phyloP scores from a whole-genome alignment of 164 flowering plant species.

The Vitis rotundifolia region DNA sequence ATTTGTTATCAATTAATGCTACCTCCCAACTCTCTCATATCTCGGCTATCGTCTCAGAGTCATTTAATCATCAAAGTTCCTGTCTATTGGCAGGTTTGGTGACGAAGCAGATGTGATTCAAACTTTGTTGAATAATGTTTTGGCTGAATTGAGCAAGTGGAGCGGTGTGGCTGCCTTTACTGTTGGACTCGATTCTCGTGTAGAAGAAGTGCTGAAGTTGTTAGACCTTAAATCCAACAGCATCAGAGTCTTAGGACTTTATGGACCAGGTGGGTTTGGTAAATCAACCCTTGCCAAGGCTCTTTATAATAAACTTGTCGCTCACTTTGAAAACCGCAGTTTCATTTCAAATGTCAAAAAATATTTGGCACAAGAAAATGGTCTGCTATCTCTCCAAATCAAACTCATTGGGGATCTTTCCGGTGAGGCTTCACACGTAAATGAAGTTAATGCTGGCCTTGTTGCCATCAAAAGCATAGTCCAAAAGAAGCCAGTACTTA shows the following conservation, averaged over 20 bases:
- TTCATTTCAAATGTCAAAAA: slow-evolving; percentile 43
- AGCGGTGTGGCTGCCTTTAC: slow-evolving; percentile 28
- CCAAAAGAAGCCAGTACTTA: slow-evolving; percentile 25
- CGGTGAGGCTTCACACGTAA: neutral
- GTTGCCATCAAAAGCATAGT: slow-evolving; percentile 3
- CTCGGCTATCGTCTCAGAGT: no score
- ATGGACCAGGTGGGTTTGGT: slow-evolving; percentile 54
- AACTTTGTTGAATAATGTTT: slow-evolving; percentile 28
- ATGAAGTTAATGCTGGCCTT: slow-evolving; percentile 2
- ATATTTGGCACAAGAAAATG: neutral
- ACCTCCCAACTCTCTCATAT: no score
- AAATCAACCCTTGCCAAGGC: slow-evolving; percentile 61
- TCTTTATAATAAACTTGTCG: slow-evolving; percentile 37
- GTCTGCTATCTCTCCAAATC: slow-evolving; percentile 24
- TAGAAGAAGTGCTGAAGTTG: slow-evolving; percentile 22
- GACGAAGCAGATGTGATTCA: slow-evolving; percentile 32
- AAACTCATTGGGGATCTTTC: slow-evolving; percentile 28
- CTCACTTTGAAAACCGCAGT: slow-evolving; percentile 26
- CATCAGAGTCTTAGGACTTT: slow-evolving; percentile 29
- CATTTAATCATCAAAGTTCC: no score
- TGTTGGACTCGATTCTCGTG: slow-evolving; percentile 39
- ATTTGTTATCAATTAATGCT: no score
- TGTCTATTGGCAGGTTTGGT: neutral
- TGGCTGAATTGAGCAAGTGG: slow-evolving; percentile 29
- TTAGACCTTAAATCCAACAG: slow-evolving; percentile 27